These are phyloP conservation scores for Carpinus viminea DNA, from an alignment of 306 rosid genomes.

Conservation along the genomic window DNA sequence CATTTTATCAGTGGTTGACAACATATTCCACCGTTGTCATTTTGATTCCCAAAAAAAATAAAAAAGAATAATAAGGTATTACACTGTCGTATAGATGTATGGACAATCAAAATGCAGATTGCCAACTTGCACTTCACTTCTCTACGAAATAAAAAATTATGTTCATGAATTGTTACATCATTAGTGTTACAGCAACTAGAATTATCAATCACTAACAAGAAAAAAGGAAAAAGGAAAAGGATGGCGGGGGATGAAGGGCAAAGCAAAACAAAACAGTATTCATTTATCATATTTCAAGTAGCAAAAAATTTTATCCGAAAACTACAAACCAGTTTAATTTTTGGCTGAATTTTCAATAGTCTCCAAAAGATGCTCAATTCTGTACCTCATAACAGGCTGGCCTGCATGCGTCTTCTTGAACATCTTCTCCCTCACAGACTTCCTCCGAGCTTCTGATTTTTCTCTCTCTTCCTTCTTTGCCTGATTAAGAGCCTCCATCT, in stretches of 20 bases:
- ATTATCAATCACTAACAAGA: too few relatives aligned
- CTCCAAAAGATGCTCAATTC: slow-evolving; percentile 78
- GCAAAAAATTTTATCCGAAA: not conserved
- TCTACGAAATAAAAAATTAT: not conserved
- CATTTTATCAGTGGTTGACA: too few relatives aligned
- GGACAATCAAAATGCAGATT: not conserved
- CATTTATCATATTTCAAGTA: not conserved
- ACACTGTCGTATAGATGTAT: too few relatives aligned
- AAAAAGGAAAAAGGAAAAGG: too few relatives aligned
- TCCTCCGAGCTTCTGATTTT: slow-evolving; percentile 59
- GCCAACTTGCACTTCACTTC: slow-evolving; percentile 5
- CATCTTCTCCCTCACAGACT: slow-evolving; percentile 57
- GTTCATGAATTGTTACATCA: not conserved
- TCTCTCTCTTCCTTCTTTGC: slow-evolving; percentile 60
- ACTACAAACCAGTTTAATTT: slow-evolving; percentile 12
- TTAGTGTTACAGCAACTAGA: too few relatives aligned
- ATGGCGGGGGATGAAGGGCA: not conserved
- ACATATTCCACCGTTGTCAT: too few relatives aligned
- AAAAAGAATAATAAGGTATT: too few relatives aligned
- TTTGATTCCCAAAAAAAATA: too few relatives aligned
- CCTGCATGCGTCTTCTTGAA: slow-evolving; percentile 67
- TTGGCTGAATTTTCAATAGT: slow-evolving; percentile 53
- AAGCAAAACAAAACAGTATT: not conserved
- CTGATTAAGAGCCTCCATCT: slow-evolving; percentile 52
- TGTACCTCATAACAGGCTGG: slow-evolving; percentile 88